Conservation (phyloP, 139 green algal genomes). For the Coccomyxa sp. region DNA sequence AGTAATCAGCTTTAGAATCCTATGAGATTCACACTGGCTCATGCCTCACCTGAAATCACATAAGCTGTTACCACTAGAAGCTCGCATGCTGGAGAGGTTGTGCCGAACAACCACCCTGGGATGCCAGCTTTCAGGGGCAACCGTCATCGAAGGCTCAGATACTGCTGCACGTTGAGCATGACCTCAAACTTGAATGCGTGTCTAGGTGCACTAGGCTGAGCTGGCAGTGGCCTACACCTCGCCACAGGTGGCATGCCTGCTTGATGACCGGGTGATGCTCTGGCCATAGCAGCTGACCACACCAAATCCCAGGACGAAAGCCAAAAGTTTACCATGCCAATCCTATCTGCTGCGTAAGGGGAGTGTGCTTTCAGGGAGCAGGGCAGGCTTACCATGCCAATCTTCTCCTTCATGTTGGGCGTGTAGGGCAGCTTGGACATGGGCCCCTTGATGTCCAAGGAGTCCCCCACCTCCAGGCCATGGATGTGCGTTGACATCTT, state of each 20-base stretch:
- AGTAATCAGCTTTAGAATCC: not conserved
- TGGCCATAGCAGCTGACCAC: not conserved
- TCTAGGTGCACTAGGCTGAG: too few species aligned
- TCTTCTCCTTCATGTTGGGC: constrained; percentile 62
- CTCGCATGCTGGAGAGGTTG: not conserved
- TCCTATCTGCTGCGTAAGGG: constrained; percentile 60
- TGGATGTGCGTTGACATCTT: constrained; percentile 67
- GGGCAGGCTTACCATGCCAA: constrained; percentile 73
- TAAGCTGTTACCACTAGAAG: not conserved
- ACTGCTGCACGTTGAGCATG: too few species aligned
- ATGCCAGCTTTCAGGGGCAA: too few species aligned
- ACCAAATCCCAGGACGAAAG: not conserved
- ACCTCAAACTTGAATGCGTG: too few species aligned
- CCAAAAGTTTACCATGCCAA: constrained; percentile 62
- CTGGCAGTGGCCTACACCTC: too few species aligned
- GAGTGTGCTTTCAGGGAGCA: constrained; percentile 68
- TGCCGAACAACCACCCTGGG: too few species aligned
- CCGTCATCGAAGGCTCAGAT: too few species aligned
- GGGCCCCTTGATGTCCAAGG: constrained; percentile 57
- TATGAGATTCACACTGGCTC: too few species aligned
- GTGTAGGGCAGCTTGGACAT: constrained; percentile 68
- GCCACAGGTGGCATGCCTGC: not conserved
- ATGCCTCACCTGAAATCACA: too few species aligned
- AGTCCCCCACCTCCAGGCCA: constrained; percentile 55
- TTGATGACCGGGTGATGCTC: not conserved